Conservation (phyloP, 2,329 filamentous ascomycete genomes). For the Colletotrichum tofieldiae region DNA sequence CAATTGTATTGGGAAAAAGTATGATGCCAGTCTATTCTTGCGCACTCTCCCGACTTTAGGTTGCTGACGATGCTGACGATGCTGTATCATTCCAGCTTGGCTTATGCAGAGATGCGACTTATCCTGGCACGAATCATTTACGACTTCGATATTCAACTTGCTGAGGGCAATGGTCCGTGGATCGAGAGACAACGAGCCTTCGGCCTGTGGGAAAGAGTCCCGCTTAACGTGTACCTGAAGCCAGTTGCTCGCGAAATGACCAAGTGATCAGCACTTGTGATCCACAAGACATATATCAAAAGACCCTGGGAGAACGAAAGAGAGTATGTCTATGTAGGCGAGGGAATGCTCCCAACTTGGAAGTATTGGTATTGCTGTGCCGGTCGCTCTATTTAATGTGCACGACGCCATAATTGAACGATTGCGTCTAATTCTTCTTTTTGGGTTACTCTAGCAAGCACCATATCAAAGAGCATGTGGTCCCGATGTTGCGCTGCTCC, state of each 20-base stretch:
- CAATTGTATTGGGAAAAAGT: slow-evolving; percentile 40
- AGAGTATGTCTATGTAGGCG: neutral
- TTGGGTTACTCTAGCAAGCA: neutral
- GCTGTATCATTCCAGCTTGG: neutral
- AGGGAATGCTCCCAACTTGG: neutral
- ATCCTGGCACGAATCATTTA: slow-evolving; percentile 27
- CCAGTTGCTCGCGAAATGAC: neutral
- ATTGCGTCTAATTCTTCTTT: too few relatives aligned
- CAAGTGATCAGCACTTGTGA: neutral
- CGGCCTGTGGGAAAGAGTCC: slow-evolving; percentile 7
- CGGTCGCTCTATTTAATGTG: neutral
- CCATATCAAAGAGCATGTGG: neutral
- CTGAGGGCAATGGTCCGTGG: neutral
- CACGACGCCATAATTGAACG: neutral
- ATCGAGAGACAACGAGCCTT: slow-evolving; percentile 6
- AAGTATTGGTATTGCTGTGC: neutral
- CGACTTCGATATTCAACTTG: slow-evolving; percentile 11
- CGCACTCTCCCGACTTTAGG: slow-evolving; percentile 24
- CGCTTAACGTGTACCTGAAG: slow-evolving; percentile 1
- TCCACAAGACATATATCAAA: neutral
- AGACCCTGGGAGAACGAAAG: neutral
- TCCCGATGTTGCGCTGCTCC: too few relatives aligned
- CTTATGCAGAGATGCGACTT: slow-evolving; percentile 36
- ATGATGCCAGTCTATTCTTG: slow-evolving; percentile 45
- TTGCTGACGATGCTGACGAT: slow-evolving; percentile 12